Evolutionary conservation across 2,329 filamentous ascomycete species (phyloP).

Genomic region (Berkeleyomyces basicola): DNA sequence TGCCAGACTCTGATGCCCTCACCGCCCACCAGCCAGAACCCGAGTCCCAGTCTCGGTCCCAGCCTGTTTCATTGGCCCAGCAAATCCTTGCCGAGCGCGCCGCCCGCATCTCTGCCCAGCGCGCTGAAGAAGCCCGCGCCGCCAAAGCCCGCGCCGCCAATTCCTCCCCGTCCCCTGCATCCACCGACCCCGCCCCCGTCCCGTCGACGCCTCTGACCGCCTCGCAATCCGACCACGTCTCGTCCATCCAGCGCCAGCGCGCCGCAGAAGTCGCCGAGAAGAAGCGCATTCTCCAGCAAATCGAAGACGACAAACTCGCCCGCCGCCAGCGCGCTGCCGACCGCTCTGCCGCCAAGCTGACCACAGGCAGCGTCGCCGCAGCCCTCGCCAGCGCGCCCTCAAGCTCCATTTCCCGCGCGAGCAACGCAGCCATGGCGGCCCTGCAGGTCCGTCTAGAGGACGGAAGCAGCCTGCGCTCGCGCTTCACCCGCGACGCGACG

Average conservation of each 20-base stretch:
- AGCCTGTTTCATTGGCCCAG: slow-evolving; percentile 15
- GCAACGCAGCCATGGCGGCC: slow-evolving; percentile 25
- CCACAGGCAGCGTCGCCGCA: slow-evolving; percentile 19
- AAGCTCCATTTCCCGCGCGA: slow-evolving; percentile 19
- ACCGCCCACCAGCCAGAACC: slow-evolving; percentile 14
- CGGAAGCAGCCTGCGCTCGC: slow-evolving; percentile 58
- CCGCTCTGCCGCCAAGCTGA: slow-evolving; percentile 17
- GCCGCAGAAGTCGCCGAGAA: slow-evolving; percentile 41
- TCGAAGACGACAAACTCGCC: slow-evolving; percentile 60
- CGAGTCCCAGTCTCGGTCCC: background rate
- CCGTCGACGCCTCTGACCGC: slow-evolving; percentile 13
- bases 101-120: slow-evolving; percentile 27
- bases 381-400: slow-evolving; percentile 21
- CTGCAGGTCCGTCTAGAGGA: slow-evolving; percentile 74
- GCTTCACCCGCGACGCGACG: slow-evolving; percentile 48
- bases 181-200: slow-evolving; percentile 17
- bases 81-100: slow-evolving; percentile 34
- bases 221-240: slow-evolving; percentile 29
- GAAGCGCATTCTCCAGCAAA: slow-evolving; percentile 53
- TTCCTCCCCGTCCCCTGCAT: slow-evolving; percentile 17
- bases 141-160: slow-evolving; percentile 19
- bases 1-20: slow-evolving; percentile 11
- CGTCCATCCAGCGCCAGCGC: slow-evolving; percentile 44
- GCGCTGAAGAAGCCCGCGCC: slow-evolving; percentile 15
- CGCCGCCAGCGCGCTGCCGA: slow-evolving; percentile 35